Conservation (phyloP, 805 yeast genomes). For the Nakazawaea populi region DNA sequence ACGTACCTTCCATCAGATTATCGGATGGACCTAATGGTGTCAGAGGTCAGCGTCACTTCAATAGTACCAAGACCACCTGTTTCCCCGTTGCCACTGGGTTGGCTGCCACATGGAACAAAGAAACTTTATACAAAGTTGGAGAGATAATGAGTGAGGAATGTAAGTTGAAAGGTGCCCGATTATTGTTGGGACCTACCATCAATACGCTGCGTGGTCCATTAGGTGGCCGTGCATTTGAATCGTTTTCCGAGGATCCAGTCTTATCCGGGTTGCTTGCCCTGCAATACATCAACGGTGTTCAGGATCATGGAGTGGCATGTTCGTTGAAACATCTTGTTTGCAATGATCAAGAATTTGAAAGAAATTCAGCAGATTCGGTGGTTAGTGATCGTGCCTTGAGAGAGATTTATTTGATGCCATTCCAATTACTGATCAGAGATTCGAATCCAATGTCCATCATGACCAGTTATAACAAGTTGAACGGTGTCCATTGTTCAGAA, state of each 20-base stretch:
- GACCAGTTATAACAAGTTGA: constrained; percentile 60
- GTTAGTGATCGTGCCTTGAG: constrained; percentile 57
- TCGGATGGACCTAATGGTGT: constrained; percentile 45
- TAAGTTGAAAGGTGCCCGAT: constrained; percentile 33
- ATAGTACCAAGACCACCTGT: constrained; percentile 36
- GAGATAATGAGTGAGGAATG: constrained; percentile 37
- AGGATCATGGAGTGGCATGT: constrained; percentile 42
- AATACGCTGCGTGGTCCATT: constrained; percentile 38
- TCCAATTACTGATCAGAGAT: constrained; percentile 50
- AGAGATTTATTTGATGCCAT: constrained; percentile 60
- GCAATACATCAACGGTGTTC: constrained; percentile 49
- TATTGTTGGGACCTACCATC: constrained; percentile 27
- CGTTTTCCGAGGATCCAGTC: constrained; percentile 38
- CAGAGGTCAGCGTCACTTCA: constrained; percentile 35
- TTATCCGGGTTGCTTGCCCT: constrained; percentile 41
- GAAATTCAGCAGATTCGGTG: constrained; percentile 41
- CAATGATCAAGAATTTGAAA: constrained; percentile 55
- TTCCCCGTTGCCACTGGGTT: constrained; percentile 43
- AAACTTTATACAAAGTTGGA: constrained; percentile 32
- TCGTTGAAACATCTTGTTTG: constrained; percentile 59
- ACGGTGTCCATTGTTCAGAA: constrained; percentile 54
- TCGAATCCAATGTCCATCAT: constrained; percentile 49
- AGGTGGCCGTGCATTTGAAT: constrained; percentile 40
- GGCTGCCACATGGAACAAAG: constrained; percentile 38
- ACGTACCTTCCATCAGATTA: constrained; percentile 29